Evolutionary conservation across 257 asterid species (phyloP).

Genomic region (Ilex aquifolium): DNA sequence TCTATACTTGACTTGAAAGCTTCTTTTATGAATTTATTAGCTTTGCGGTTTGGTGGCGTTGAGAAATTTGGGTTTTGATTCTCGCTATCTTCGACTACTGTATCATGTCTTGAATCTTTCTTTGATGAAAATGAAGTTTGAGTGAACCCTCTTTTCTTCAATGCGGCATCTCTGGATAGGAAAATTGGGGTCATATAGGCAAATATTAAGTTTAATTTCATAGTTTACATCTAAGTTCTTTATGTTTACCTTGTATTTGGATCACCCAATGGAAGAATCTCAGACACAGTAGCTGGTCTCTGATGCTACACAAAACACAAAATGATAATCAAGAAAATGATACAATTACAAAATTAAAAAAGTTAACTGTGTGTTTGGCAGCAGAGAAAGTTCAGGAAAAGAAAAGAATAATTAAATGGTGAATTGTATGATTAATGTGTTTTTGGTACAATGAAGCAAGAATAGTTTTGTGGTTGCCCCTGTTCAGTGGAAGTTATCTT

Average conservation of each 20-base stretch:
- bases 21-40: slow-evolving; percentile 36
- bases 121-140: slow-evolving; percentile 36
- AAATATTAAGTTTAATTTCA: not conserved
- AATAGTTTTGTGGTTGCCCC: too few species aligned
- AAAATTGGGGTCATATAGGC: slow-evolving; percentile 6
- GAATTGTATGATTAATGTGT: too few species aligned
- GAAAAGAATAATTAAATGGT: not conserved
- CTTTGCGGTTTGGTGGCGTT: slow-evolving; percentile 46
- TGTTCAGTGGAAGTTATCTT: too few species aligned
- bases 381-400: not conserved
- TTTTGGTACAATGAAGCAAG: not conserved
- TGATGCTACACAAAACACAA: slow-evolving; percentile 28
- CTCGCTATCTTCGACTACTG: slow-evolving; percentile 49
- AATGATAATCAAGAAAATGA: not conserved
- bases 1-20: slow-evolving; percentile 55
- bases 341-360: slow-evolving; percentile 8
- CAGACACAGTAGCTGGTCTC: slow-evolving; percentile 57
- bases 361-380: not conserved
- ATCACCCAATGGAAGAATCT: slow-evolving; percentile 56
- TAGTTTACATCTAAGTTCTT: too few species aligned
- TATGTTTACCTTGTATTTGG: slow-evolving; percentile 49
- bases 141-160: slow-evolving; percentile 63
- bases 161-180: slow-evolving; percentile 57
- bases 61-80: slow-evolving; percentile 64
- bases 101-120: slow-evolving; percentile 27